Evolutionary conservation across 352 stramenopile genomes (phyloP), one percentile per base, ranked within the genome.

Genomic region (Blastocystis sp.): DNA sequence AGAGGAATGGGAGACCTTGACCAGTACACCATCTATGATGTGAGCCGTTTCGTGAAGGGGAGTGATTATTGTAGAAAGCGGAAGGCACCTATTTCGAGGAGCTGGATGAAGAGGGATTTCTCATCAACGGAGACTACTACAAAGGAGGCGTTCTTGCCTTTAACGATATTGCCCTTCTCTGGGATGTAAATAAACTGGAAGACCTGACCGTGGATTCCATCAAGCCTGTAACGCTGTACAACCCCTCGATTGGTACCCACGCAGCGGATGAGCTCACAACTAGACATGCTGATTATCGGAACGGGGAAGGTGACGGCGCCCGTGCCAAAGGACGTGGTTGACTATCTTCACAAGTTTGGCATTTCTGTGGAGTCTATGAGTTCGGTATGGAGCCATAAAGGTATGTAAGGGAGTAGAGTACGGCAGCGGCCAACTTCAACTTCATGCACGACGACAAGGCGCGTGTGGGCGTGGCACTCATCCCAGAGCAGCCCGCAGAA

Each of bases 21-120:
- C 38, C 48, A 84, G 23, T 84, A 67, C 53, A 70, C 74, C n/a
- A 84, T 84, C n/a, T 84, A 84, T 56, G 74, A 84, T 84, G 74
- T 84, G 28, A 1, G 2, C 23, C 40, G 48, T 38, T 53, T 67
- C 17, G 34, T n/a, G 2, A 10, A 11, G 1, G 21, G 38, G 45
- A 2, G 10, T 67, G n/a, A 59, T 34, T 48, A 52, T 67, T 14
- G 48, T 84, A 84, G 74, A 84, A 69, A 56, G 74, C 74, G 17
- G 74, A 84, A 14, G 74, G 74, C 19, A 84, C 74, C 23, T 84
- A 84, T 53, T 84, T 84, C 66, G 74, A 84, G 48, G 74, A 84
- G 21, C 38, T 84, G 23, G 74, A 84, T 69, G 74, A 84, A 59
- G 74, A 84, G 66, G 74, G 74, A 34, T 84, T 84, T 84, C 56